Evolutionary conservation across 177 flowering plant species (phyloP).

Genomic region (Telopea speciosissima): DNA sequence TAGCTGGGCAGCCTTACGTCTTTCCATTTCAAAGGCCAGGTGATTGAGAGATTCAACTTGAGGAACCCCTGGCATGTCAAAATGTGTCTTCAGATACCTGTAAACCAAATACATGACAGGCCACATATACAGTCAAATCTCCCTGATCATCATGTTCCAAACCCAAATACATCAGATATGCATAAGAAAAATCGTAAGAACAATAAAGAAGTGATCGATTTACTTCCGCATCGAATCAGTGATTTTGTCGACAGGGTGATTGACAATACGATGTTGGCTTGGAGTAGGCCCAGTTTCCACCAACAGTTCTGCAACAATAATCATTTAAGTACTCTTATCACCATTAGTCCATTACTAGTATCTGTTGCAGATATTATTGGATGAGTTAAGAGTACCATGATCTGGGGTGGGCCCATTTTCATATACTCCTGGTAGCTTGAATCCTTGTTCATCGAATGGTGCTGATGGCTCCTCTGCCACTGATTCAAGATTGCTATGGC

Average conservation of each 20-base stretch:
- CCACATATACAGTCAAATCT: not conserved
- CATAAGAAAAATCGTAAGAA: not conserved
- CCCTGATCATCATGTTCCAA: not conserved
- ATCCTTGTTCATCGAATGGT: constrained; percentile 36
- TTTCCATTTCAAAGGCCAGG: constrained; percentile 63
- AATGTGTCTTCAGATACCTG: constrained; percentile 81
- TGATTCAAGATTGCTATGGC: constrained; percentile 53
- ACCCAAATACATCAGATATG: not conserved
- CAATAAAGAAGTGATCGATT: constrained; percentile 4
- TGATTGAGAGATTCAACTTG: constrained; percentile 58
- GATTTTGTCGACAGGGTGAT: constrained; percentile 42
- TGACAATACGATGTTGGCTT: constrained; percentile 35
- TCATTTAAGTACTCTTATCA: not conserved
- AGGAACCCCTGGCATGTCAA: constrained; percentile 76
- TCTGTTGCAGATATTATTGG: not conserved
- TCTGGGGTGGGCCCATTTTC: constrained; percentile 45
- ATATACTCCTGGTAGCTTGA: constrained; percentile 44
- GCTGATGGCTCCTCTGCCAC: constrained; percentile 50
- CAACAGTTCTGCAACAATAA: constrained; percentile 42
- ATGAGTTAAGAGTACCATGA: constrained; percentile 32
- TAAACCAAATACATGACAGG: not conserved
- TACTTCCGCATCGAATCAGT: constrained; percentile 62
- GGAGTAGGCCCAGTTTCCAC: constrained; percentile 84
- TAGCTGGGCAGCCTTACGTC: constrained; percentile 64
- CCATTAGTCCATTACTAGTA: not conserved